phyloP scores from a whole-genome alignment of 2,329 filamentous ascomycete genomes.

The Ophiostoma piceae region DNA sequence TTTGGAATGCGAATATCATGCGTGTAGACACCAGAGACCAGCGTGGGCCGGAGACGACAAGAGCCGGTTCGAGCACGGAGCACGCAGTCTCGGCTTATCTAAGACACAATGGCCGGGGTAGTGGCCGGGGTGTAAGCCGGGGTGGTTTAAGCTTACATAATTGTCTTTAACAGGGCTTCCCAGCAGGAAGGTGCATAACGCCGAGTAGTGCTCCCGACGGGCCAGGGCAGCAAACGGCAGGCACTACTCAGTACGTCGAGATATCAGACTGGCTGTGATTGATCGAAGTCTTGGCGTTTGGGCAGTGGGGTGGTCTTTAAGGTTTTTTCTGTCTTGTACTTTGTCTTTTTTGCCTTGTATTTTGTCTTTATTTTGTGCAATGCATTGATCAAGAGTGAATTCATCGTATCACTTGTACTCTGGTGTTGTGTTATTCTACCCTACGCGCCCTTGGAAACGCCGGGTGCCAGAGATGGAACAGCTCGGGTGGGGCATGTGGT shows the following conservation, averaged over 20 bases:
- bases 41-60: background rate
- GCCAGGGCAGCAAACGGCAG: background rate
- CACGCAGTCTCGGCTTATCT: background rate
- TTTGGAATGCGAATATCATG: background rate
- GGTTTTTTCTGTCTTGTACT: background rate
- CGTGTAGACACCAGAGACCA: background rate
- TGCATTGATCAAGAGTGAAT: background rate
- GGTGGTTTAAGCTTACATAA: background rate
- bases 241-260: background rate
- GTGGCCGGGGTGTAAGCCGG: background rate
- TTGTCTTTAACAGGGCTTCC: background rate
- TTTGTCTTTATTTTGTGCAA: too few relatives aligned
- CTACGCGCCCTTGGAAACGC: slow-evolving; percentile 43
- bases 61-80: background rate
- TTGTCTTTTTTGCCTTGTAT: background rate
- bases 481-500: slow-evolving; percentile 28
- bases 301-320: background rate
- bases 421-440: background rate
- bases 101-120: background rate
- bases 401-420: background rate
- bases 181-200: background rate
- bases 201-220: background rate
- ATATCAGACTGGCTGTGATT: background rate
- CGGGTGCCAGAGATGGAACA: slow-evolving; percentile 31
- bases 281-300: background rate